phyloP scores from a whole-genome alignment of 345 rosid species.

The Atalantia buxifolia region DNA sequence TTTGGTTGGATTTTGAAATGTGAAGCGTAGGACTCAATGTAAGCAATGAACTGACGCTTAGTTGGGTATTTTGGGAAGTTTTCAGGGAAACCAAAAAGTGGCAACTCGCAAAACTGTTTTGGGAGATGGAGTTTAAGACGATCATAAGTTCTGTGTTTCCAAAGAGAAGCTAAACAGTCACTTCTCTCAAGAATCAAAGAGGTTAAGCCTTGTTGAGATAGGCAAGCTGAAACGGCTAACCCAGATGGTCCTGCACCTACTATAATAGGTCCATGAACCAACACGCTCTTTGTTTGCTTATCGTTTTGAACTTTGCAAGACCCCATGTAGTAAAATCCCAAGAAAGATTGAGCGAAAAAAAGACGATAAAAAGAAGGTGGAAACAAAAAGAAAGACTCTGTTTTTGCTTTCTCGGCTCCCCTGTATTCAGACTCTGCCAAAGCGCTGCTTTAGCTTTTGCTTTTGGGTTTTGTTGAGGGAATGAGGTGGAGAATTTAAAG shows the following conservation, averaged over 20 bases:
- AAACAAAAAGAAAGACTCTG: not conserved
- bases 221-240: slow-evolving; percentile 73
- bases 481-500: slow-evolving; percentile 21
- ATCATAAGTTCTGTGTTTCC: slow-evolving; percentile 76
- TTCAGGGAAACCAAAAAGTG: slow-evolving; percentile 59
- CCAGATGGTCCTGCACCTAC: slow-evolving; percentile 99
- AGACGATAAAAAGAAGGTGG: not conserved
- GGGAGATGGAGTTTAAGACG: slow-evolving; percentile 93
- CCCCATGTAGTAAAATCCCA: slow-evolving; percentile 37
- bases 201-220: slow-evolving; percentile 53
- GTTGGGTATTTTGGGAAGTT: slow-evolving; percentile 79
- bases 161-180: slow-evolving; percentile 77
- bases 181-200: slow-evolving; percentile 69
- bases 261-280: slow-evolving; percentile 63
- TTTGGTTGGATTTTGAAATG: slow-evolving; percentile 61
- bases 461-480: not conserved
- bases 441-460: slow-evolving; percentile 23
- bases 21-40: slow-evolving; percentile 64
- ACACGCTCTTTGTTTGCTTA: slow-evolving; percentile 12
- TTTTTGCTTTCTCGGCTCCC: slow-evolving; percentile 9
- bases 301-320: slow-evolving; percentile 29
- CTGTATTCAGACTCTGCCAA: slow-evolving; percentile 18
- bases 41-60: slow-evolving; percentile 62
- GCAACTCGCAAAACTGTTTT: slow-evolving; percentile 77
- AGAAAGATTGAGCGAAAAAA: slow-evolving; percentile 9